Evolutionary conservation across 1,284 basidiomycete species (phyloP).

Genomic region (Cutaneotrichosporon arboriforme): DNA sequence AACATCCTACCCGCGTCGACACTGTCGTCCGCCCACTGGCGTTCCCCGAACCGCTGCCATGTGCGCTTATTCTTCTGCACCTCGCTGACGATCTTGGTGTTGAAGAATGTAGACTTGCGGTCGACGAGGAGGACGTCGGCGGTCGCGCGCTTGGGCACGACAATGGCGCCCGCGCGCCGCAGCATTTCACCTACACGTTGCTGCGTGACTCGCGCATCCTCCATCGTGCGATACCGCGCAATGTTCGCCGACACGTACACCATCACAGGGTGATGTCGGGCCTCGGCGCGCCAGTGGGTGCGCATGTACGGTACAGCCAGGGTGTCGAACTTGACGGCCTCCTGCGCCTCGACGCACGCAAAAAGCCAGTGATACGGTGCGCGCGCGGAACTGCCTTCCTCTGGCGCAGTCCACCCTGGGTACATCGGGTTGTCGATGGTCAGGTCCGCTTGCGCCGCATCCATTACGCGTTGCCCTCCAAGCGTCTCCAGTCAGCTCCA

Average conservation of each 20-base stretch:
- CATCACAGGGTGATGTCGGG: slow-evolving; percentile 21
- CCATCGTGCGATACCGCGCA: slow-evolving; percentile 11
- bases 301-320: slow-evolving; percentile 19
- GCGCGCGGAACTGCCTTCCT: background rate
- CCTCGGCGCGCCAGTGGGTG: slow-evolving; percentile 1
- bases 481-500: slow-evolving; percentile 7
- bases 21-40: slow-evolving; percentile 38
- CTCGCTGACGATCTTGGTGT: slow-evolving; percentile 22
- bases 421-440: slow-evolving; percentile 17
- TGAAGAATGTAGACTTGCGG: slow-evolving; percentile 23
- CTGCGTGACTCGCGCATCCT: slow-evolving; percentile 14
- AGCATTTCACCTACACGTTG: slow-evolving; percentile 10
- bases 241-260: slow-evolving; percentile 39
- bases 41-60: slow-evolving; percentile 34
- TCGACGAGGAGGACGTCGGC: slow-evolving; percentile 42
- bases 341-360: slow-evolving; percentile 9
- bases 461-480: slow-evolving; percentile 7
- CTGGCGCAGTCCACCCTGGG: background rate
- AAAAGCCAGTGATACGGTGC: slow-evolving; percentile 38
- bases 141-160: slow-evolving; percentile 24
- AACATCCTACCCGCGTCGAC: slow-evolving; percentile 16
- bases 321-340: slow-evolving; percentile 14
- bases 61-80: slow-evolving; percentile 20
- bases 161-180: slow-evolving; percentile 22
- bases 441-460: slow-evolving; percentile 4